Evolutionary conservation across 352 stramenopile species (phyloP).

Genomic region (Globisporangium polare): DNA sequence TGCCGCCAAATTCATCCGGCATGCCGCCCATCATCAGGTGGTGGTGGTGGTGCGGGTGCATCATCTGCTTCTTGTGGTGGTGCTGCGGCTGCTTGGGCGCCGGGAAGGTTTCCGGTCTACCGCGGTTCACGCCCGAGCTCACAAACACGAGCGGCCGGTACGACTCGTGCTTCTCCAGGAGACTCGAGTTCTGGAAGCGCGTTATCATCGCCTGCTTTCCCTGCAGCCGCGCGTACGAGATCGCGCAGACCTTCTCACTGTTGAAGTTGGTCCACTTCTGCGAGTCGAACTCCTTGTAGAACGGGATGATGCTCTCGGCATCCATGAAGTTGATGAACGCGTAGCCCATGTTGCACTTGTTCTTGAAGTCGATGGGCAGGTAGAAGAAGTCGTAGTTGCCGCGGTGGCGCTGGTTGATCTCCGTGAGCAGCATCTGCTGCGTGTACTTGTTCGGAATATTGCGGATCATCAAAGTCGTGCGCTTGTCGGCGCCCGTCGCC

Average conservation of each 20-base stretch:
- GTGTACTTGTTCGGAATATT: slow-evolving; percentile 99
- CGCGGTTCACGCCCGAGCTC: slow-evolving; percentile 65
- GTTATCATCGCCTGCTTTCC: slow-evolving; percentile 98
- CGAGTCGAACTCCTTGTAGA: slow-evolving; percentile 81
- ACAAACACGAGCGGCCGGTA: slow-evolving; percentile 92
- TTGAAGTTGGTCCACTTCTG: slow-evolving; percentile 98
- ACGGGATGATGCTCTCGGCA: slow-evolving; percentile 59
- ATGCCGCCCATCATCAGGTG: slow-evolving; percentile 17
- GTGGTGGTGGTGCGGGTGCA: slow-evolving; percentile 18
- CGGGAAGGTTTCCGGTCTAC: slow-evolving; percentile 65
- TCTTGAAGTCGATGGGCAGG: slow-evolving; percentile 99
- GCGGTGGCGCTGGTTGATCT: slow-evolving; percentile 94
- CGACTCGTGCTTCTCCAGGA: slow-evolving; percentile 92
- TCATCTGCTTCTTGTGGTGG: slow-evolving; percentile 35
- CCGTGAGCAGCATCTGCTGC: slow-evolving; percentile 97
- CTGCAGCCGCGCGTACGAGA: slow-evolving; percentile 97
- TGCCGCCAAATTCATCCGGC: background rate
- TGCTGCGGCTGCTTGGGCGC: slow-evolving; percentile 42
- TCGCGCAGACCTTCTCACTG: slow-evolving; percentile 98
- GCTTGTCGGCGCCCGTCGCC: slow-evolving; percentile 84
- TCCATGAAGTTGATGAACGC: slow-evolving; percentile 99
- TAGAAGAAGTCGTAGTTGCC: slow-evolving; percentile 99
- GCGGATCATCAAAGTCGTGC: slow-evolving; percentile 99
- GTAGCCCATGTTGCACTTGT: slow-evolving; percentile 99
- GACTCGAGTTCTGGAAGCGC: slow-evolving; percentile 97